These are phyloP conservation scores for Crithidia expoeki DNA, from an alignment of 208 protist genomes.

Conservation along the genomic window DNA sequence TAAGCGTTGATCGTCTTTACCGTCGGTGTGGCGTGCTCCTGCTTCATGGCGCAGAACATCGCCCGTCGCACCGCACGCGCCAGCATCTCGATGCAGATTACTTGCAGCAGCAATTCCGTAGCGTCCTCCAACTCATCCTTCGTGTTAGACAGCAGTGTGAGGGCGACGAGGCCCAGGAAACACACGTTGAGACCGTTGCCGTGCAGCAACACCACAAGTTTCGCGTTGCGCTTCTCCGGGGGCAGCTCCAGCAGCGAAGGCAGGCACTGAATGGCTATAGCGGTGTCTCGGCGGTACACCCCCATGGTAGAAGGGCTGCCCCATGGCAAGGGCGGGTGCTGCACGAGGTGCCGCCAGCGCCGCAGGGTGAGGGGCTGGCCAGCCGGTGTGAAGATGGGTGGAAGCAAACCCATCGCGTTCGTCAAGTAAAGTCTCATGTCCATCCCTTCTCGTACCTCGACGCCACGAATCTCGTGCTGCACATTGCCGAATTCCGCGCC, in stretches of 20 bases:
- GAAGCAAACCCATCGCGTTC: constrained; percentile 54
- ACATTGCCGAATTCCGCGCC: not conserved
- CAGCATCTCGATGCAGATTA: constrained; percentile 51
- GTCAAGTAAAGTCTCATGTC: constrained; percentile 55
- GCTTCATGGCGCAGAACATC: constrained; percentile 34
- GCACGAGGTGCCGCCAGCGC: constrained; percentile 46
- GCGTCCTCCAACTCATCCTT: constrained; percentile 41
- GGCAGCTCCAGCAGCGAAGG: constrained; percentile 28
- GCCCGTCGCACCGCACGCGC: constrained; percentile 47
- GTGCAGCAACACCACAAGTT: constrained; percentile 49
- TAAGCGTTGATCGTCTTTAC: constrained; percentile 36
- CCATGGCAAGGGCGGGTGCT: constrained; percentile 28
- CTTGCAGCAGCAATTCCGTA: constrained; percentile 32
- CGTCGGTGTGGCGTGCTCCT: constrained; percentile 25
- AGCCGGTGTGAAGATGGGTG: constrained; percentile 26
- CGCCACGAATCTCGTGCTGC: constrained; percentile 29
- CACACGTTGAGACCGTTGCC: constrained; percentile 48
- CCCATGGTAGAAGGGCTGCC: constrained; percentile 10
- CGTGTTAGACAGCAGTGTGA: constrained; percentile 28
- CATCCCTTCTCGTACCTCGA: constrained; percentile 61
- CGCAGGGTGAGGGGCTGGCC: constrained; percentile 36
- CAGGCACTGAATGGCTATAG: constrained; percentile 25
- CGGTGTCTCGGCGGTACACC: constrained; percentile 28
- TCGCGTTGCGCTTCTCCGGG: constrained; percentile 29
- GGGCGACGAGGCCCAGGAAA: constrained; percentile 40